Evolutionary conservation across 2,329 filamentous ascomycete genomes (phyloP).

Genomic region (Penicillium sp.): DNA sequence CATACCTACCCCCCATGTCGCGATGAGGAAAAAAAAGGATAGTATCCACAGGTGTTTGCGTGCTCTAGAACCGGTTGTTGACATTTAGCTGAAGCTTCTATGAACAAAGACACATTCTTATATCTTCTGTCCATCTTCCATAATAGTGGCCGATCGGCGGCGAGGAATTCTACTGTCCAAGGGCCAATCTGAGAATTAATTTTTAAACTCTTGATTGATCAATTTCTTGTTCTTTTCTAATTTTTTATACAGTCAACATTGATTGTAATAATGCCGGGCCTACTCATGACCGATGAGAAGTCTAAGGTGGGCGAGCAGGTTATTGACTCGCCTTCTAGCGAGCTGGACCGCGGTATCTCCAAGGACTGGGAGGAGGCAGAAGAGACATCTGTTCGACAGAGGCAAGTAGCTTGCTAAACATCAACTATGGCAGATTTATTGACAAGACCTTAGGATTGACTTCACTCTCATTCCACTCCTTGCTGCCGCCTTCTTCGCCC

Average conservation of each 20-base stretch:
- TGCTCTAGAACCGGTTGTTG: too few species aligned
- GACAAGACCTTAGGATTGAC: constrained; percentile 24
- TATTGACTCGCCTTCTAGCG: constrained; percentile 11
- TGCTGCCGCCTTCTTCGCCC: constrained; percentile 31
- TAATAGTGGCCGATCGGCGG: too few species aligned
- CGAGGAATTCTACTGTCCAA: too few species aligned
- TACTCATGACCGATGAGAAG: constrained; percentile 11
- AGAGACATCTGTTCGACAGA: constrained; percentile 20
- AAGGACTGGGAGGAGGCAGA: constrained; percentile 33
- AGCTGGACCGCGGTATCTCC: constrained; percentile 18
- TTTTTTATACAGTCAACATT: neutral
- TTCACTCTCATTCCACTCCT: constrained; percentile 33
- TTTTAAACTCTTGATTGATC: too few species aligned
- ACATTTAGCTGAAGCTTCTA: neutral
- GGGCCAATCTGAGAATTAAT: neutral
- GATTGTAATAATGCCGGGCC: neutral
- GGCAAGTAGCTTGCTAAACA: constrained; percentile 17
- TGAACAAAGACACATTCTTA: neutral
- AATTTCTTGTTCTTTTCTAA: neutral
- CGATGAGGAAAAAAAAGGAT: constrained; percentile 10
- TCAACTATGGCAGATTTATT: neutral
- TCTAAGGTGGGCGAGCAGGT: constrained; percentile 12
- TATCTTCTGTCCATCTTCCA: too few species aligned
- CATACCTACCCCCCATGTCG: constrained; percentile 24
- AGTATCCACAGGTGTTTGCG: too few species aligned